Base-by-base conservation (phyloP, 1,284 basidiomycete species). In the Fistulina hepatica region DNA sequence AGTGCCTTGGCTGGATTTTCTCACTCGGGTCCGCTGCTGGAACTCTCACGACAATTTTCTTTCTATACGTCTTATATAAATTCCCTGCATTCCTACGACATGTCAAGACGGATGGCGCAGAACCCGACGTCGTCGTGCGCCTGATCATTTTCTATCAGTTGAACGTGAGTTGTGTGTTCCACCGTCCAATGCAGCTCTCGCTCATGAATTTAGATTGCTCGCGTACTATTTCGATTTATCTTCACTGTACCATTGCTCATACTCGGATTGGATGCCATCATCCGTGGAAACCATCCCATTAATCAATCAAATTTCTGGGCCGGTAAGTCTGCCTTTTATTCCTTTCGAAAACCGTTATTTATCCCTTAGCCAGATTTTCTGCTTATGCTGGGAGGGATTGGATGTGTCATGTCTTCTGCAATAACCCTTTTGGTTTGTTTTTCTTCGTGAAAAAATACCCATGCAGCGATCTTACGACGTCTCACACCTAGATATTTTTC, bases 1-100 rank as follows among this genome's bases (percentile, higher is more conserved):
- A 82, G 79, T 71, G 69, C 45, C 63, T 74, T 38, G 72, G 73
- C 3, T 84, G 76, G 65, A 76, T 81, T 20, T 75, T 85, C 48
- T 58, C 84, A 2, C 67, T 72, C 16, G 81, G 81, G 8, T 66
- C 79, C 0, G 58, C 67, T 9, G 75, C 73, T 1, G 76, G 75
- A 12, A 75, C 73, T 5, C 56, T 59, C 3, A 81, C 79, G 2
- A 81, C 78, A 1, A 33, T 83, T 20, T 65, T 61, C 35, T 85
- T 81, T 48, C 57, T 82, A 27, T 78, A 75, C 45, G 75, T 83
- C 17, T 65, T 84, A 17, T 61, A 60, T 39, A 65, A 67, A 1
- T 85, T 85, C 51, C 80, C 81, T 3, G 49, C 49, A 2, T 85
- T 85, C 56, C 69, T 85, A 35, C 60, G 62, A 21, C 64, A 70